These are phyloP conservation scores for Diphasiastrum complanatum DNA, from an alignment of 83 land plant species.

Conservation along the genomic window DNA sequence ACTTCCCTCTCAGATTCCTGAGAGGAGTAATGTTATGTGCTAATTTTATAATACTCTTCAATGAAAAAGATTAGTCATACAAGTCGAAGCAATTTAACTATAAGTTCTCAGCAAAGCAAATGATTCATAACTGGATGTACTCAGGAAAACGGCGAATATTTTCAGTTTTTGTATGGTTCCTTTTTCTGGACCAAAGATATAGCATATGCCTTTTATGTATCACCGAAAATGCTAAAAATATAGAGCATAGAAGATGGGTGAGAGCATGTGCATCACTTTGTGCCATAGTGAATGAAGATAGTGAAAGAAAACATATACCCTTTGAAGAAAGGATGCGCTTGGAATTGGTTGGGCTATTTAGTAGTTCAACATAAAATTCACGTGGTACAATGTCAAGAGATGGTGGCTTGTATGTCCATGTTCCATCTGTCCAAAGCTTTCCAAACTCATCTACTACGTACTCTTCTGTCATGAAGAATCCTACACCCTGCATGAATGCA, in stretches of 20 bases:
- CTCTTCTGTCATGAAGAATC: slow-evolving; percentile 74
- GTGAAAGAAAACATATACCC: slow-evolving; percentile 33
- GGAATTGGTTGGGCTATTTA: slow-evolving; percentile 62
- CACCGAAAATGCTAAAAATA: too few species aligned
- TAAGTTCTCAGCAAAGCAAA: too few species aligned
- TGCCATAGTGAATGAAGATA: too few species aligned
- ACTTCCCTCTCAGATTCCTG: too few species aligned
- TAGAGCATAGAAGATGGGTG: too few species aligned
- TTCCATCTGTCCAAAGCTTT: slow-evolving; percentile 54
- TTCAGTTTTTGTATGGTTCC: background rate
- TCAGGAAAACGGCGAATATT: too few species aligned
- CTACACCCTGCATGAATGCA: slow-evolving; percentile 88
- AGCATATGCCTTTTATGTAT: background rate
- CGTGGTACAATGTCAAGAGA: slow-evolving; percentile 74
- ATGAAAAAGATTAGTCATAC: too few species aligned
- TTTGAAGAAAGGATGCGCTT: slow-evolving; percentile 81
- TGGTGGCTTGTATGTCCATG: slow-evolving; percentile 95
- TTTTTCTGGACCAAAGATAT: background rate
- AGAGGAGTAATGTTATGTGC: too few species aligned
- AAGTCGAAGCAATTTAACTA: too few species aligned
- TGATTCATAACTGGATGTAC: too few species aligned
- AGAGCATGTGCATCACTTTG: too few species aligned
- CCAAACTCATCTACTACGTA: slow-evolving; percentile 49
- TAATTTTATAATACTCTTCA: too few species aligned
- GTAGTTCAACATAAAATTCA: slow-evolving; percentile 61